Percentiles rank a stretch among this genome's conserved stretches.
Conservation (phyloP, 768 basidiomycete genomes). For the Mycena haematopus region DNA sequence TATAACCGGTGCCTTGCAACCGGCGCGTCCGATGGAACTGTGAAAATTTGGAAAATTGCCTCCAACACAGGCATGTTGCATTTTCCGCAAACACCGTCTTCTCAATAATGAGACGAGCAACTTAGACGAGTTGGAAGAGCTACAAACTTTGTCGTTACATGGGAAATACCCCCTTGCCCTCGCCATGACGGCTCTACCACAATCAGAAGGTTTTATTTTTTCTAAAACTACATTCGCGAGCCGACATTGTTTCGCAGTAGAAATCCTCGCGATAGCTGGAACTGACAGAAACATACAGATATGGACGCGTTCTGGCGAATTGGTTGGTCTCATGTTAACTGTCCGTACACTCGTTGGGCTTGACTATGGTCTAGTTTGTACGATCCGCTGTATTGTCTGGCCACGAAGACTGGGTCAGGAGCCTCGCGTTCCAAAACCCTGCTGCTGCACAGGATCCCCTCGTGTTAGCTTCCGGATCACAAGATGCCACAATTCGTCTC, state of each 20-base stretch:
- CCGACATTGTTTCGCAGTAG: constrained; percentile 43
- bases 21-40: constrained; percentile 80
- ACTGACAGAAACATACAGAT: constrained; percentile 84
- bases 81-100: constrained; percentile 9
- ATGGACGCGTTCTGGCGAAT: constrained; percentile 69
- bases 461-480: constrained; percentile 90
- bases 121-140: constrained; percentile 46
- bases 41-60: constrained; percentile 74
- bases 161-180: constrained; percentile 81
- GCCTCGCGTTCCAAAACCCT: constrained; percentile 68
- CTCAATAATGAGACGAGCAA: constrained; percentile 12
- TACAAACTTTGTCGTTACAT: constrained; percentile 67
- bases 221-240: constrained; percentile 3
- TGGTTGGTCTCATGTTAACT: constrained; percentile 44
- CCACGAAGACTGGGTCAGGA: constrained; percentile 96
- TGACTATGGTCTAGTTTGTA: constrained; percentile 54
- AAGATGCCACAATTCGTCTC: constrained; percentile 91
- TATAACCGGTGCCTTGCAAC: constrained; percentile 63
- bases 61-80: constrained; percentile 36
- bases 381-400: constrained; percentile 69
- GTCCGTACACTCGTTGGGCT: neutral
- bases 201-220: constrained; percentile 58
- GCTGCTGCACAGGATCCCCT: constrained; percentile 50
- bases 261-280: constrained; percentile 80
- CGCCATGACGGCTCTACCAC: constrained; percentile 68